phyloP scores from a whole-genome alignment of 192 early-diverging fungal genomes.

The Endogone sp. region DNA sequence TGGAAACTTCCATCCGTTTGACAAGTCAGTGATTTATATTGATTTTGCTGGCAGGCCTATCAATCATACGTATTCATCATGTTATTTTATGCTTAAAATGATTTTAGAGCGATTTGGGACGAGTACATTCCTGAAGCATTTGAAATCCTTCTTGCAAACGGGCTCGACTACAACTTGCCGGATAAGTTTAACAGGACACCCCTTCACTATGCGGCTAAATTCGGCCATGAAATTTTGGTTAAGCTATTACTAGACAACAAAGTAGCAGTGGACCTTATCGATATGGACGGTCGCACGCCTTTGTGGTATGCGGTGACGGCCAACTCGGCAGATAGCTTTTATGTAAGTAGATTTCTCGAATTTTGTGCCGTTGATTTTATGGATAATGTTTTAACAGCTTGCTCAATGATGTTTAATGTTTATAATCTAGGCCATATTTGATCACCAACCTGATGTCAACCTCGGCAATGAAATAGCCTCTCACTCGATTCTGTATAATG shows the following conservation, averaged over 20 bases:
- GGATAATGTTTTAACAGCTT: not conserved
- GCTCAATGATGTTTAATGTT: not conserved
- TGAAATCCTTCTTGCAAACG: slow-evolving; percentile 10
- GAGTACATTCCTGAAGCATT: slow-evolving; percentile 38
- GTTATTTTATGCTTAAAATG: too few relatives aligned
- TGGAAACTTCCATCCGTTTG: slow-evolving; percentile 31
- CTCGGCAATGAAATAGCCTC: not conserved
- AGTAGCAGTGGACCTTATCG: slow-evolving; percentile 11
- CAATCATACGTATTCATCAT: too few relatives aligned
- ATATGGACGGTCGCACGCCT: slow-evolving; percentile 29
- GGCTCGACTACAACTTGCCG: slow-evolving; percentile 7
- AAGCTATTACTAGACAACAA: slow-evolving; percentile 16
- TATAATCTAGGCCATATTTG: slow-evolving; percentile 10
- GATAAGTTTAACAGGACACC: slow-evolving; percentile 32
- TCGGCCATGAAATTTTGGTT: slow-evolving; percentile 24
- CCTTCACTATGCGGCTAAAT: slow-evolving; percentile 46
- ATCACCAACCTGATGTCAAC: slow-evolving; percentile 7
- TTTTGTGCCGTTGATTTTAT: slow-evolving; percentile 3
- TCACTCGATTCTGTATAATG: slow-evolving; percentile 10
- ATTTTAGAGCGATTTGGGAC: slow-evolving; percentile 26
- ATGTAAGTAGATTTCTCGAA: slow-evolving; percentile 2
- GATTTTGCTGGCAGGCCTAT: too few relatives aligned
- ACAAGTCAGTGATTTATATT: slow-evolving; percentile 15
- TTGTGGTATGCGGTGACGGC: slow-evolving; percentile 40
- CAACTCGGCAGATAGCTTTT: slow-evolving; percentile 8